phyloP scores from a whole-genome alignment of 31 red algal species.

The Porphyra umbilicalis region DNA sequence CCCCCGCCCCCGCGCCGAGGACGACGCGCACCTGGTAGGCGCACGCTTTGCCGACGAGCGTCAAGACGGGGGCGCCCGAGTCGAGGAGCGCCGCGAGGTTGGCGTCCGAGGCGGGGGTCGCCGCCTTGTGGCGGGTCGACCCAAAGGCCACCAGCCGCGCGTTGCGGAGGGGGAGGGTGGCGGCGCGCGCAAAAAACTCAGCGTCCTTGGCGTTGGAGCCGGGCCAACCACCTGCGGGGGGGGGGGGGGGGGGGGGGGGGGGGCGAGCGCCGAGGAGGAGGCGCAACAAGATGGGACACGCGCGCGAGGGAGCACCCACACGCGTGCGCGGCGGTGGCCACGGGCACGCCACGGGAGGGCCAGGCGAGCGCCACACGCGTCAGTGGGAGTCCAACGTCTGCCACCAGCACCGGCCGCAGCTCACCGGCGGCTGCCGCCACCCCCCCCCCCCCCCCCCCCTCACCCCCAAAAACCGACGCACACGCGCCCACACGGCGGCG shows the following conservation, averaged over 20 bases:
- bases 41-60: conserved; percentile 89
- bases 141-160: conserved; percentile 96
- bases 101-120: conserved; percentile 51
- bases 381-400: too few species aligned
- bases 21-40: conserved; percentile 77
- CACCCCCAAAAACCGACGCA: too few species aligned
- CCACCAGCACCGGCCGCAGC: too few species aligned
- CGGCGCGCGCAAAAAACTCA: conserved; percentile 61
- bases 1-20: conserved; percentile 64
- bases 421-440: too few species aligned
- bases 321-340: too few species aligned
- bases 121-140: conserved; percentile 69
- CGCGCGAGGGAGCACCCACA: too few species aligned
- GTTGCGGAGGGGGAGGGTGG: conserved; percentile 7
- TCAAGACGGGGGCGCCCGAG: conserved; percentile 66
- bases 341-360: too few species aligned
- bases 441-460: too few species aligned
- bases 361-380: too few species aligned
- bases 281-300: too few species aligned
- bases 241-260: neutral
- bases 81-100: conserved; percentile 59
- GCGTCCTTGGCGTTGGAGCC: conserved; percentile 96
- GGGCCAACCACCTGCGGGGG: conserved; percentile 75
- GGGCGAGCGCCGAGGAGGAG: too few species aligned
- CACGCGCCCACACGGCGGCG: too few species aligned